Conservation (phyloP, 2,329 filamentous ascomycete species). For the Beauveria scarabaeidicola region DNA sequence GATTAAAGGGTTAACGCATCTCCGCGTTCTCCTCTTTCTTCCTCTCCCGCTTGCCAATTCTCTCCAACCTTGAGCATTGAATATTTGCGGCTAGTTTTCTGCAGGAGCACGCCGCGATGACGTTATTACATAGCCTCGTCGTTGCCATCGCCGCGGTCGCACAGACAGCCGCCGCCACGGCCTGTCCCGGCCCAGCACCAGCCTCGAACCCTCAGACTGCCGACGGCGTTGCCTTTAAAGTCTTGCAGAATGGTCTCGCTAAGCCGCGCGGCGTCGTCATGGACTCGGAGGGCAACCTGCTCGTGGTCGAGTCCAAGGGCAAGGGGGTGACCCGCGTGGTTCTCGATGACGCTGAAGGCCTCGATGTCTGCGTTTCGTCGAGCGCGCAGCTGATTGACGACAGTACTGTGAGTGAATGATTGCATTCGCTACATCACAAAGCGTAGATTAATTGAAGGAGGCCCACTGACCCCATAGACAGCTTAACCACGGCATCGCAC, state of each 20-base stretch:
- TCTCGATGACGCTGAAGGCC: conserved; percentile 22
- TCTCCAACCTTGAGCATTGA: background rate
- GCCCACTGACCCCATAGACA: conserved; percentile 14
- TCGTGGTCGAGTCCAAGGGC: conserved; percentile 24
- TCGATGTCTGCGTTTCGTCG: conserved; percentile 22
- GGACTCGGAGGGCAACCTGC: conserved; percentile 28
- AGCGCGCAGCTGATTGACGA: conserved; percentile 21
- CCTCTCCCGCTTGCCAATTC: background rate
- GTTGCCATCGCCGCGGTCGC: background rate
- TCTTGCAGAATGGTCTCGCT: conserved; percentile 19
- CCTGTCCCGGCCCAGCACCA: conserved; percentile 6
- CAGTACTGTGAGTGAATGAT: conserved; percentile 15
- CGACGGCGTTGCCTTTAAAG: conserved; percentile 19
- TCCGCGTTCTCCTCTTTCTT: background rate
- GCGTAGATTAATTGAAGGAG: background rate
- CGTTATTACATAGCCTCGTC: background rate
- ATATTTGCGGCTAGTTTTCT: background rate
- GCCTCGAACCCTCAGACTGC: conserved; percentile 15
- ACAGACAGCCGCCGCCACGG: background rate
- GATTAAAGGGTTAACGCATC: background rate
- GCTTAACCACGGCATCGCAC: conserved; percentile 42
- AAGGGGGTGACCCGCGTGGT: conserved; percentile 26
- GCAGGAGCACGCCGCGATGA: background rate
- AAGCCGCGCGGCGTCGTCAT: conserved; percentile 26
- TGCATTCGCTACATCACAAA: no score